These are phyloP conservation scores for Jamesozyma lodderae DNA, from an alignment of 805 yeast species.

Conservation along the genomic window DNA sequence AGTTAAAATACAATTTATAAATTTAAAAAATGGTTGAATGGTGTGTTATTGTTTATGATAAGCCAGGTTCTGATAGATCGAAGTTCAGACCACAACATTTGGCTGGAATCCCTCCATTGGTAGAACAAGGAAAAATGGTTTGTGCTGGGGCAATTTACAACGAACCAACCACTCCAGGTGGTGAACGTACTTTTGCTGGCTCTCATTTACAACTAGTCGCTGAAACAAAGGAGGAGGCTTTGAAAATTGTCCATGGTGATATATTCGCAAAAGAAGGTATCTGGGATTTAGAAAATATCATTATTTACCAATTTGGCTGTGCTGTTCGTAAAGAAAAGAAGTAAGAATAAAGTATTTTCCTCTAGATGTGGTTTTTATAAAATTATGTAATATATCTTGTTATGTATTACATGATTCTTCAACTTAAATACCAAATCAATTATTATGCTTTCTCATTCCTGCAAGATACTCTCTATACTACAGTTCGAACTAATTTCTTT, in stretches of 20 bases:
- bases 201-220: constrained; percentile 57
- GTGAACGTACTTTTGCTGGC: constrained; percentile 51
- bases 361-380: no score
- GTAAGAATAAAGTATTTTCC: constrained; percentile 2
- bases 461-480: no score
- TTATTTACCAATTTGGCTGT: constrained; percentile 47
- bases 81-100: constrained; percentile 46
- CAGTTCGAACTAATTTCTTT: no score
- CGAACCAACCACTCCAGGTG: constrained; percentile 35
- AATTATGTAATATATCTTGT: no score
- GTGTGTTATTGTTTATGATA: constrained; percentile 62
- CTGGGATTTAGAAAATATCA: constrained; percentile 62
- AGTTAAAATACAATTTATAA: no score
- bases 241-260: constrained; percentile 56
- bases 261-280: constrained; percentile 55
- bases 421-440: no score
- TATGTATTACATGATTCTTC: no score
- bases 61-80: constrained; percentile 52
- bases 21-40: constrained; percentile 48
- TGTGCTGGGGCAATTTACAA: constrained; percentile 46
- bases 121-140: constrained; percentile 37
- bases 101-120: constrained; percentile 36
- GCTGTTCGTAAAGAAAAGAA: constrained; percentile 38
- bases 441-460: no score
- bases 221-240: constrained; percentile 53